A percentile compares a stretch with the other conserved stretches of the same genome.
Conservation (phyloP, 2,329 filamentous ascomycete genomes). For the Phoma herbarum region DNA sequence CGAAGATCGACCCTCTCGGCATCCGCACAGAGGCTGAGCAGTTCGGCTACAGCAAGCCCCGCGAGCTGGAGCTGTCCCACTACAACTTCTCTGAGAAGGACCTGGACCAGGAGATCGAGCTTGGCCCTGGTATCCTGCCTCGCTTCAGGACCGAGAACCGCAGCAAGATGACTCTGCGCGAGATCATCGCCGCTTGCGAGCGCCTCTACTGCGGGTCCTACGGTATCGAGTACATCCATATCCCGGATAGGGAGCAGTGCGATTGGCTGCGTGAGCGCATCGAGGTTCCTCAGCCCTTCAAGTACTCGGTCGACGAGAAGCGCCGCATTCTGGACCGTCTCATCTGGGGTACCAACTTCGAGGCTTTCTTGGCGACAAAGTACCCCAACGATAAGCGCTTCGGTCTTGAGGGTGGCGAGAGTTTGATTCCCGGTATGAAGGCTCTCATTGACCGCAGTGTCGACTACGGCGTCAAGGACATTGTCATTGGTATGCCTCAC, state of each 20-base stretch:
- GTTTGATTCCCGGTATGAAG: conserved; percentile 98
- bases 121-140: conserved; percentile 94
- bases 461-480: conserved; percentile 98
- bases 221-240: conserved; percentile 98
- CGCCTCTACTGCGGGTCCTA: conserved; percentile 97
- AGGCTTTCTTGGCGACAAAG: conserved; percentile 93
- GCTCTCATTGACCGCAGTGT: conserved; percentile 97
- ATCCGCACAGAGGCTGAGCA: conserved; percentile 87
- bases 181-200: conserved; percentile 93
- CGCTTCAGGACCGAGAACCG: conserved; percentile 88
- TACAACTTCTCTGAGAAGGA: conserved; percentile 97
- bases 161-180: conserved; percentile 95
- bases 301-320: conserved; percentile 98
- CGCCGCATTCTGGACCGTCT: conserved; percentile 94
- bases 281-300: conserved; percentile 93
- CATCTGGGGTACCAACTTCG: conserved; percentile 98
- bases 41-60: conserved; percentile 86
- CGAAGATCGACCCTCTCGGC: conserved; percentile 93
- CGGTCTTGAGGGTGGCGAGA: conserved; percentile 96
- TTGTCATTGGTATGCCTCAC: conserved; percentile 99
- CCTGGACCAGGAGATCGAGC: conserved; percentile 86
- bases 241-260: conserved; percentile 95
- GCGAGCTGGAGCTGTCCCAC: conserved; percentile 90
- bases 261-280: conserved; percentile 97
- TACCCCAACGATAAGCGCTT: conserved; percentile 99